These are phyloP conservation scores for Stemphylium lycopersici DNA, from an alignment of 2,329 filamentous ascomycete species.

Conservation along the genomic window DNA sequence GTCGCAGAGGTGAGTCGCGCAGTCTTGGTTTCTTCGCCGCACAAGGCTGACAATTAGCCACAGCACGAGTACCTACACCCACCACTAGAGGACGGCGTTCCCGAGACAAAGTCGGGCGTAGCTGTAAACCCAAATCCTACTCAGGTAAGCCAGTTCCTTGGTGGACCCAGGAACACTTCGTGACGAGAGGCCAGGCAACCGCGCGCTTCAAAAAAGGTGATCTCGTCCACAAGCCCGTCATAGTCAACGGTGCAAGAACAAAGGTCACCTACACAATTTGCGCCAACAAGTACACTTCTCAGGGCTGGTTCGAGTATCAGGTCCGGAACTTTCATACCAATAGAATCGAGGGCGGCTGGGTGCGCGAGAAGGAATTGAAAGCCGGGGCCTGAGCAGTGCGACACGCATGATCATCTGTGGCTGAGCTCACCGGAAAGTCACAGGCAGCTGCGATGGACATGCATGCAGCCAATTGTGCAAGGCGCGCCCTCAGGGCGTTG, in stretches of 20 bases:
- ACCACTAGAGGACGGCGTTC: slow-evolving; percentile 15
- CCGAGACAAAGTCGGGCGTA: slow-evolving; percentile 36
- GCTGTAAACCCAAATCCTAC: slow-evolving; percentile 21
- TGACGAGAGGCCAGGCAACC: slow-evolving; percentile 23
- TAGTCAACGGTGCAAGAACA: slow-evolving; percentile 21
- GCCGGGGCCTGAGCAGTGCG: slow-evolving; percentile 20
- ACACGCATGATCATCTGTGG: slow-evolving; percentile 21
- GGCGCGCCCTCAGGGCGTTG: slow-evolving; percentile 21
- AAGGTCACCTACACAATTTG: slow-evolving; percentile 34
- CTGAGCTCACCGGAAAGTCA: slow-evolving; percentile 26
- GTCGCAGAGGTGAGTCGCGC: slow-evolving; percentile 25
- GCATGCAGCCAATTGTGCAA: slow-evolving; percentile 21
- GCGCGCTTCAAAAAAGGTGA: slow-evolving; percentile 32
- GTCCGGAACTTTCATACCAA: slow-evolving; percentile 21
- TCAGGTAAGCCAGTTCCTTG: slow-evolving; percentile 17
- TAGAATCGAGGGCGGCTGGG: slow-evolving; percentile 28
- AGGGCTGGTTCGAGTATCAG: slow-evolving; percentile 39
- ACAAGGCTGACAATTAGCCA: slow-evolving; percentile 29
- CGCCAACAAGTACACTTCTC: slow-evolving; percentile 6
- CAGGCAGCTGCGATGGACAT: slow-evolving; percentile 15
- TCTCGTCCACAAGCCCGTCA: slow-evolving; percentile 35
- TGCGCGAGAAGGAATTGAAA: slow-evolving; percentile 38
- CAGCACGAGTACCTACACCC: slow-evolving; percentile 24
- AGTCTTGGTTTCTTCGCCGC: slow-evolving; percentile 19
- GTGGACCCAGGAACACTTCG: background rate